Conservation (phyloP, 2,329 filamentous ascomycete genomes). For the Fusarium azukiicola region DNA sequence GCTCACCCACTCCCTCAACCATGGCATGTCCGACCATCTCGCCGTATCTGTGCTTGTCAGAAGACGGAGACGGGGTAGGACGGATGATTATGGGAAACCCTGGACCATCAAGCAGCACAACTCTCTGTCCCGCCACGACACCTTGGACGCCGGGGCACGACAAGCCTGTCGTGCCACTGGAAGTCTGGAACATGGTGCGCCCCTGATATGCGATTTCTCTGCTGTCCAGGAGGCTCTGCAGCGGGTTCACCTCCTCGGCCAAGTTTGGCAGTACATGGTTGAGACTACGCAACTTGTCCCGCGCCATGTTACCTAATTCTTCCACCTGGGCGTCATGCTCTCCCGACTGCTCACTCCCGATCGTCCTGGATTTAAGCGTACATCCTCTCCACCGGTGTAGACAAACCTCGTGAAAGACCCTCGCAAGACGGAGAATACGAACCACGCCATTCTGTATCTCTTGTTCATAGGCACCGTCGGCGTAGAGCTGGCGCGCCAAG, state of each 20-base stretch:
- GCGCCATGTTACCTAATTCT: not conserved
- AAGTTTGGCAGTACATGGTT: not conserved
- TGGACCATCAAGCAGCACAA: not conserved
- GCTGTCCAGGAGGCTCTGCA: not conserved
- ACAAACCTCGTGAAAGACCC: not conserved
- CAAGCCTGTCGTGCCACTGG: not conserved
- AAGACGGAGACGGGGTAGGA: not conserved
- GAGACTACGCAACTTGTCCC: not conserved
- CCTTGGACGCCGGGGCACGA: not conserved
- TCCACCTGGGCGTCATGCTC: not conserved
- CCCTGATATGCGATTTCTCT: not conserved
- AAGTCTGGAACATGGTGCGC: not conserved
- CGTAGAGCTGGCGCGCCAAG: not conserved
- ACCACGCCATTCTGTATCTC: not conserved
- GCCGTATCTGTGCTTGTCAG: slow-evolving; percentile 2
- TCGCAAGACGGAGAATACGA: not conserved
- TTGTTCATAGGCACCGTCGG: not conserved
- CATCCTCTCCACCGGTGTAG: not conserved
- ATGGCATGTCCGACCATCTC: not conserved
- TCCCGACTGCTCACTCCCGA: too few relatives aligned
- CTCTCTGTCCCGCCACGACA: not conserved
- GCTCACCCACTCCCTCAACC: not conserved
- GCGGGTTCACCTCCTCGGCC: not conserved
- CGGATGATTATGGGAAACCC: not conserved
- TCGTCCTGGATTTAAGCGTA: not conserved